These are phyloP conservation scores for Phoma herbarum DNA, from an alignment of 2,329 filamentous ascomycete genomes.

Conservation along the genomic window DNA sequence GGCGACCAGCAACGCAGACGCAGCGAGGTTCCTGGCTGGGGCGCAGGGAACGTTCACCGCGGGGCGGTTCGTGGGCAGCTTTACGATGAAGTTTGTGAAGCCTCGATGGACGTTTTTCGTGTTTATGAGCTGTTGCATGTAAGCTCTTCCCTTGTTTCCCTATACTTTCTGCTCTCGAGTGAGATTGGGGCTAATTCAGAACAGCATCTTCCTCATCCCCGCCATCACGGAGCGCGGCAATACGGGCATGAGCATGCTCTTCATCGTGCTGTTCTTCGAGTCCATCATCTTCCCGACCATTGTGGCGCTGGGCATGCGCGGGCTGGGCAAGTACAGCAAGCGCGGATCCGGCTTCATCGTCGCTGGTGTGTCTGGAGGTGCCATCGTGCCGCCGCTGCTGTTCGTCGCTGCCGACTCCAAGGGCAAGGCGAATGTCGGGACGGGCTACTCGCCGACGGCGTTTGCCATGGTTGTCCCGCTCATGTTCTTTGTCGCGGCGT, in stretches of 20 bases:
- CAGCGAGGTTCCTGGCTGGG: slow-evolving; percentile 74
- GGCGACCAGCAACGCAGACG: slow-evolving; percentile 58
- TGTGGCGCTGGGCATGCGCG: slow-evolving; percentile 79
- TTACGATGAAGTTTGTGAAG: slow-evolving; percentile 71
- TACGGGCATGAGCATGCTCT: slow-evolving; percentile 67
- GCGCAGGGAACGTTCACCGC: slow-evolving; percentile 77
- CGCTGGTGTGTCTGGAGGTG: slow-evolving; percentile 75
- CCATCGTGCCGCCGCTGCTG: slow-evolving; percentile 74
- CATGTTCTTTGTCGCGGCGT: slow-evolving; percentile 58
- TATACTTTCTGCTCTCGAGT: slow-evolving; percentile 49
- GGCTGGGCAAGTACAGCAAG: slow-evolving; percentile 79
- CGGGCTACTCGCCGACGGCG: slow-evolving; percentile 57
- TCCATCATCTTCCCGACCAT: slow-evolving; percentile 85
- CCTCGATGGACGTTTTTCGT: slow-evolving; percentile 75
- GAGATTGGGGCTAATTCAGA: slow-evolving; percentile 65
- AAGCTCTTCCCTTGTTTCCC: slow-evolving; percentile 69
- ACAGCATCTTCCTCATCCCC: slow-evolving; percentile 63
- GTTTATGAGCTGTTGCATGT: slow-evolving; percentile 66
- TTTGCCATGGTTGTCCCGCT: slow-evolving; percentile 73
- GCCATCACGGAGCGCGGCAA: slow-evolving; percentile 62
- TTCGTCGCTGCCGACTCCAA: slow-evolving; percentile 72
- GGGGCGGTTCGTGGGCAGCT: slow-evolving; percentile 73
- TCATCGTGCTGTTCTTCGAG: slow-evolving; percentile 81
- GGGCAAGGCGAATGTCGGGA: slow-evolving; percentile 46
- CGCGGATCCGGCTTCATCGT: slow-evolving; percentile 78